Percentiles rank a stretch among this genome's conserved stretches.
Evolutionary conservation across 805 yeast genomes (phyloP).

Genomic region (Pichia insulana): DNA sequence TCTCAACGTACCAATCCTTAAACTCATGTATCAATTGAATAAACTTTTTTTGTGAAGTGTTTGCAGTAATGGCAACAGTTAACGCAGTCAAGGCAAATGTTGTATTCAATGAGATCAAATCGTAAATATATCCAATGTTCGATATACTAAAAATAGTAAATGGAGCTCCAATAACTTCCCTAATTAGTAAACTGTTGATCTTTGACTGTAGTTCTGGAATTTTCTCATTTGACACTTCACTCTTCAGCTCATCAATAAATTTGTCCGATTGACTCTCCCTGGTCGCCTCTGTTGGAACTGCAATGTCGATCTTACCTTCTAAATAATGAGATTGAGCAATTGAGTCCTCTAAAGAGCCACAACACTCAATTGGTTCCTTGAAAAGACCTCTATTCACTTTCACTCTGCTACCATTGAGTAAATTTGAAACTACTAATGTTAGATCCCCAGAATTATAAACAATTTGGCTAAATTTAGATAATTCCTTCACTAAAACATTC

Average conservation of each 20-base stretch:
- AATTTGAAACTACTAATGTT: constrained; percentile 22
- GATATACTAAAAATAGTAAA: constrained; percentile 21
- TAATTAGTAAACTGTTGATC: constrained; percentile 18
- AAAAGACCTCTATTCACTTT: constrained; percentile 20
- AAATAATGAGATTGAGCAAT: constrained; percentile 22
- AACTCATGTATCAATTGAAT: constrained; percentile 14
- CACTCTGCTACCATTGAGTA: constrained; percentile 20
- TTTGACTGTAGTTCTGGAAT: constrained; percentile 22
- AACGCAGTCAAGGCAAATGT: constrained; percentile 22
- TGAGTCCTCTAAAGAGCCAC: constrained; percentile 25
- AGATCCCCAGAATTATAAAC: constrained; percentile 28
- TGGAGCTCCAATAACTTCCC: constrained; percentile 19
- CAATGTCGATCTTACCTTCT: constrained; percentile 25
- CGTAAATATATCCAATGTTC: constrained; percentile 21
- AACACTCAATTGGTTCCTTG: constrained; percentile 20
- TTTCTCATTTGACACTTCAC: not conserved
- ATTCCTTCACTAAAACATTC: constrained; percentile 19
- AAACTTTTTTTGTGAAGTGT: constrained; percentile 19
- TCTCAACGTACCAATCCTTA: constrained; percentile 21
- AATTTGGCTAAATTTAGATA: constrained; percentile 24
- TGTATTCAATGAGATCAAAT: constrained; percentile 22
- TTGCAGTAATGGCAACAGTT: constrained; percentile 22
- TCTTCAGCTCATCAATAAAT: not conserved
- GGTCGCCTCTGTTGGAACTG: constrained; percentile 10
- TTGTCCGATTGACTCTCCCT: not conserved